Percentiles rank a stretch among this genome's conserved stretches.
These are phyloP conservation scores for Durotheca rogersii DNA, from an alignment of 495 filamentous ascomycete genomes.

Conservation along the genomic window DNA sequence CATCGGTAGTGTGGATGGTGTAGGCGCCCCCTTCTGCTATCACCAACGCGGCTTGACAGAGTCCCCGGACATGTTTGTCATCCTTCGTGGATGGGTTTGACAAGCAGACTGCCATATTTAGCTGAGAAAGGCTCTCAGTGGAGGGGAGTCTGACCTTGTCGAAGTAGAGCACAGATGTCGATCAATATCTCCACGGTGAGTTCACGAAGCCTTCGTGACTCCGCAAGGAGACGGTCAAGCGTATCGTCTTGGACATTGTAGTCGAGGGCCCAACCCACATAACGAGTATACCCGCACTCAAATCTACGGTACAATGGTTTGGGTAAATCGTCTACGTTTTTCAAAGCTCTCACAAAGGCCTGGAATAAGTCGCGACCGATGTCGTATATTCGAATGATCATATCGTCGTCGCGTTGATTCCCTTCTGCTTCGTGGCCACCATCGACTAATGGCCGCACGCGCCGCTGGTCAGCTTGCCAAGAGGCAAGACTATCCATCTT, in stretches of 20 bases:
- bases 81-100: not conserved
- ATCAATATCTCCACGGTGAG: constrained; percentile 2
- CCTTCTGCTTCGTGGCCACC: no score
- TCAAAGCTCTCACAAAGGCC: not conserved
- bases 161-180: not conserved
- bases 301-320: constrained; percentile 5
- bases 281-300: not conserved
- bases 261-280: constrained; percentile 4
- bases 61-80: not conserved
- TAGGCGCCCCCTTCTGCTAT: constrained; percentile 1
- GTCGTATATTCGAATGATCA: constrained; percentile 1
- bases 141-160: not conserved
- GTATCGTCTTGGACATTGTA: not conserved
- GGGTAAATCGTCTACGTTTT: not conserved
- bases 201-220: not conserved
- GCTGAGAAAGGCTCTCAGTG: not conserved
- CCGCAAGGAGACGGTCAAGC: not conserved
- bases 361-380: constrained; percentile 2
- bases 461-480: no score
- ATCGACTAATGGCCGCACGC: no score
- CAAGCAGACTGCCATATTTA: constrained; percentile 1
- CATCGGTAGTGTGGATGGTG: not conserved
- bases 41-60: constrained; percentile 1
- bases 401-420: not conserved
- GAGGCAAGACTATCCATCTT: no score